Evolutionary conservation across 192 early-diverging fungal genomes (phyloP).

Genomic region (Podila epigama): DNA sequence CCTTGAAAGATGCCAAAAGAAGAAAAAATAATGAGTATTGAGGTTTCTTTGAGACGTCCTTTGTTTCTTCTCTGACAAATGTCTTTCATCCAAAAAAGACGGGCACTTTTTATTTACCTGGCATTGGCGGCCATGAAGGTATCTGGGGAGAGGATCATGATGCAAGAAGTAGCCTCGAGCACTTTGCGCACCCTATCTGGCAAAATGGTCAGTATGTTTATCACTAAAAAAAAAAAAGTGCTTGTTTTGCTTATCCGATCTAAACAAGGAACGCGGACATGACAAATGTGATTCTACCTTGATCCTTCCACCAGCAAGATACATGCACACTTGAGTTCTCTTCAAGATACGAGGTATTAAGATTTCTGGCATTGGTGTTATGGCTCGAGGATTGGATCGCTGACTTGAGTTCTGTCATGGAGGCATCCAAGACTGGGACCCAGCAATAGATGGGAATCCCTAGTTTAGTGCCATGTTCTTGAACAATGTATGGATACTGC

Average conservation of each 20-base stretch:
- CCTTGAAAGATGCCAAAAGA: too few species aligned
- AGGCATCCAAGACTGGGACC: constrained; percentile 26
- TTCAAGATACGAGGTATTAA: too few species aligned
- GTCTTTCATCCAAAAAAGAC: too few species aligned
- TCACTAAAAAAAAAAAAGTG: background rate
- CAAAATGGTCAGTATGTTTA: background rate
- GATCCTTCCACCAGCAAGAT: constrained; percentile 37
- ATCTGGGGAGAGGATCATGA: constrained; percentile 60
- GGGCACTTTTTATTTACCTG: constrained; percentile 51
- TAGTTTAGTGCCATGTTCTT: constrained; percentile 34
- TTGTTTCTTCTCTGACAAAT: too few species aligned
- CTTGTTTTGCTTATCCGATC: background rate
- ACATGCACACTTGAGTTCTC: too few species aligned
- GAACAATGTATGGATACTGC: constrained; percentile 30
- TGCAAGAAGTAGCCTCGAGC: constrained; percentile 32
- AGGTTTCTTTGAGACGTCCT: too few species aligned
- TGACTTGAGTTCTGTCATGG: constrained; percentile 16
- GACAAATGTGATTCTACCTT: too few species aligned
- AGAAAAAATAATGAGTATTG: too few species aligned
- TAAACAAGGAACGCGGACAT: background rate
- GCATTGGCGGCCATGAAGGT: constrained; percentile 57
- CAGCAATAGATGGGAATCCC: constrained; percentile 46
- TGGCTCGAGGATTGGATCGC: background rate
- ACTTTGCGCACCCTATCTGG: constrained; percentile 9
- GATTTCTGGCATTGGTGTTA: background rate